Percentiles rank a stretch among this genome's conserved stretches.
Conservation (phyloP, 176 grass and related monocot genomes). For the sorghum (Sorghum bicolor) region DNA sequence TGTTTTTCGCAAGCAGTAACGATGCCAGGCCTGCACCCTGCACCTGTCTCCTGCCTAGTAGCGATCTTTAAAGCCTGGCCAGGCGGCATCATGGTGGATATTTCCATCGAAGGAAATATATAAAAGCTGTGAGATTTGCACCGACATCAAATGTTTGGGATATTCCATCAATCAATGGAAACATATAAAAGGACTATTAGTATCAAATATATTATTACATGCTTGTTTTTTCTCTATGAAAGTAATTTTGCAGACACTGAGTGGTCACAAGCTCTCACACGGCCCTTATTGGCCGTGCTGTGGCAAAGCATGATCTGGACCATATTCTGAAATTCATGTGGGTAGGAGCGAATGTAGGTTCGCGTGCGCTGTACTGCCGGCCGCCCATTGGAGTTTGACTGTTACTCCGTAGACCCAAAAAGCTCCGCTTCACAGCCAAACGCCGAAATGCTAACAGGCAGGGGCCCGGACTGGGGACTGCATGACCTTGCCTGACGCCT, state of each 20-base stretch:
- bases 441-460: slow-evolving; percentile 19
- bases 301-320: slow-evolving; percentile 34
- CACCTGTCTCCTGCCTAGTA: slow-evolving; percentile 6
- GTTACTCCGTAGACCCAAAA: slow-evolving; percentile 10
- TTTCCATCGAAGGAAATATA: slow-evolving; percentile 26
- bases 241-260: background rate
- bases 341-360: slow-evolving; percentile 48
- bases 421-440: slow-evolving; percentile 11
- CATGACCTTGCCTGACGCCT: slow-evolving; percentile 17
- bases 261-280: background rate
- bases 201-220: background rate
- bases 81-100: slow-evolving; percentile 22
- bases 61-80: slow-evolving; percentile 14
- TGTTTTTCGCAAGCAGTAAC: slow-evolving; percentile 25
- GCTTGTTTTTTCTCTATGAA: background rate
- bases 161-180: background rate
- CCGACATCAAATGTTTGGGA: background rate
- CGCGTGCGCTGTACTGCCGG: slow-evolving; percentile 27
- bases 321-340: slow-evolving; percentile 25
- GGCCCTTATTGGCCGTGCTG: slow-evolving; percentile 3
- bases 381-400: slow-evolving; percentile 33
- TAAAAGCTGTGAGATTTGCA: slow-evolving; percentile 28
- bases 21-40: slow-evolving; percentile 24
- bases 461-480: slow-evolving; percentile 8
- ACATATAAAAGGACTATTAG: background rate